Evolutionary conservation across 768 basidiomycete species (phyloP).

Genomic region (Suillus variegatus): DNA sequence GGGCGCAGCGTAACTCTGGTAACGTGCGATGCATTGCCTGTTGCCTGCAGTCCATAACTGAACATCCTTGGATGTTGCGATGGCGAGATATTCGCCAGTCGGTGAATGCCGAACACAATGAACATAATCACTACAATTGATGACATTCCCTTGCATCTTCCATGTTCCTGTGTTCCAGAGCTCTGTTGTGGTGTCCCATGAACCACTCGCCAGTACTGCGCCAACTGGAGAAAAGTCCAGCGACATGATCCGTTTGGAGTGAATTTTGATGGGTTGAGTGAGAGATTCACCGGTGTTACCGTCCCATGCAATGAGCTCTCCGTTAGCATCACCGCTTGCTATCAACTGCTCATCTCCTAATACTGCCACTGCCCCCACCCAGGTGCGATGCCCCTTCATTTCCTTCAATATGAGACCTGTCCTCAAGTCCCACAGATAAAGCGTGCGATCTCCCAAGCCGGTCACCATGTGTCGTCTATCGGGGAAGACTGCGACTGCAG

Average conservation of each 20-base stretch:
- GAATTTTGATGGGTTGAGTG: neutral
- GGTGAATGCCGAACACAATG: neutral
- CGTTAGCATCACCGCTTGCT: constrained; percentile 1
- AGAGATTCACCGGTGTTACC: neutral
- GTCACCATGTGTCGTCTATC: neutral
- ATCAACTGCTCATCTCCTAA: neutral
- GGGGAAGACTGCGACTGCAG: neutral
- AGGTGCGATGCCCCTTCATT: neutral
- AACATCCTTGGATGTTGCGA: neutral
- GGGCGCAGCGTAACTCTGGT: too few species aligned
- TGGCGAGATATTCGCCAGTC: neutral
- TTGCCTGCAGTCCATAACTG: neutral
- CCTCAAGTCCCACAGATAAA: neutral
- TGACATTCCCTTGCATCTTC: neutral
- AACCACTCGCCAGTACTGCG: too few species aligned
- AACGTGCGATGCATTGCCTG: neutral
- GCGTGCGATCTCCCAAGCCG: neutral
- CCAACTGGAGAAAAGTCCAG: neutral
- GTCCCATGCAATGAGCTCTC: neutral
- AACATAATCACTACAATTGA: neutral
- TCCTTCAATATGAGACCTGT: neutral
- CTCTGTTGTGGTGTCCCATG: too few species aligned
- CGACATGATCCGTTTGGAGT: neutral
- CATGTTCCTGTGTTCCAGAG: neutral
- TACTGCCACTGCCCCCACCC: neutral